Evolutionary conservation across 192 early-diverging fungal species (phyloP), one percentile per base, ranked within the genome.

Genomic region (Backusella liffmaniae): DNA sequence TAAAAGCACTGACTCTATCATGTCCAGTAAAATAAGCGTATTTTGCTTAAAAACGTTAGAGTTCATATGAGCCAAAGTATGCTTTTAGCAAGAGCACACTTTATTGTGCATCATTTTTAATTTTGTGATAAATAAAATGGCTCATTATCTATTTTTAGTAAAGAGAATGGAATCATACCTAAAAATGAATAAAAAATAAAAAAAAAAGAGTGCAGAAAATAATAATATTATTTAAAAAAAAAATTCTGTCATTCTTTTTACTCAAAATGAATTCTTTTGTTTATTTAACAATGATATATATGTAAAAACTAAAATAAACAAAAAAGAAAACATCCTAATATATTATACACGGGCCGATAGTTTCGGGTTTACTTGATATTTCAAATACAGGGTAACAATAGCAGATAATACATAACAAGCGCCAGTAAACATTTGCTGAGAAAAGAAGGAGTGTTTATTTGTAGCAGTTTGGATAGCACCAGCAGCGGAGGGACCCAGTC

Each of bases 391-490:
- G 21, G 34, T 69, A 39, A 69, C 67, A 69, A 69, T 23, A 12
- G 67, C 32, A 3, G 67, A 39, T 16, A 69, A 13, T 5, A 78
- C 30, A 39, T 73, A 78, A 23, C 41, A 23, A 1, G 29, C 44
- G 15, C 80, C 77, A 29, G 79, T 70, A 79, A 82, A 87, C 79
- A 87, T 80, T 75, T 83, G 79, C 8, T 86, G 68, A 49, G 80
- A 72, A 51, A 85, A 81, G 10, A 67, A 79, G 0, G 77, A 51
- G 6, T 80, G 53, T 1, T 82, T 76, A 8, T 66, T 44, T 16
- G 80, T 73, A 30, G 75, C 81, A 10, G 65, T 32, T 66, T 82
- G 73, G 2, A 82, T 76, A 30, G 81, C 81, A 66, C 74, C 56
- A 12, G 77, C 77, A 10, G 79, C 76, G 37, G 73, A 67, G 10